Conservation (phyloP, 2,329 filamentous ascomycete genomes). For the Polytolypa hystricis region DNA sequence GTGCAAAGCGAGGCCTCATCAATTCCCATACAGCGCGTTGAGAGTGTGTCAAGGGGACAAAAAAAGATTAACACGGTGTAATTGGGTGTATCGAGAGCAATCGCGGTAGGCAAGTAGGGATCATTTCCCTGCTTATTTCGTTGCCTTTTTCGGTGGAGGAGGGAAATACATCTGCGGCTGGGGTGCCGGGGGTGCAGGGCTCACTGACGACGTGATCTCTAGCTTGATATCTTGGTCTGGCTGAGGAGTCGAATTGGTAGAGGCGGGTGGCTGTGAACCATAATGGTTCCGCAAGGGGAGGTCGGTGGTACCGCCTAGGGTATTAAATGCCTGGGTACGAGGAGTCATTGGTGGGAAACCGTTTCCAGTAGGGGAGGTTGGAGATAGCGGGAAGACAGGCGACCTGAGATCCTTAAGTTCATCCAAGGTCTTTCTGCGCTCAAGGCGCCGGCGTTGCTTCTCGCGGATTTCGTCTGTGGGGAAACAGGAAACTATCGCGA, state of each 20-base stretch:
- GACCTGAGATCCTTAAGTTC: conserved; percentile 28
- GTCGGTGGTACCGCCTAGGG: conserved; percentile 27
- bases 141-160: conserved; percentile 32
- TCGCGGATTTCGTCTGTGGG: conserved; percentile 29
- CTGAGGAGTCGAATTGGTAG: conserved; percentile 14
- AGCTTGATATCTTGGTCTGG: conserved; percentile 6
- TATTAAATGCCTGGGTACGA: conserved; percentile 32
- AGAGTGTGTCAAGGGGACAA: no score
- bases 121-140: conserved; percentile 9
- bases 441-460: conserved; percentile 16
- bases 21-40: no score
- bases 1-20: no score
- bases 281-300: conserved; percentile 30
- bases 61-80: no score
- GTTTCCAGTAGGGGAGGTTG: conserved; percentile 16
- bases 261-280: conserved; percentile 12
- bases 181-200: no score
- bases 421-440: conserved; percentile 23
- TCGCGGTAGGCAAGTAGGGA: no score
- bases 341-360: conserved; percentile 31
- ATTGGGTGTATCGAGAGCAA: no score
- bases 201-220: not conserved
- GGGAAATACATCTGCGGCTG: conserved; percentile 30
- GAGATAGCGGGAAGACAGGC: conserved; percentile 24
- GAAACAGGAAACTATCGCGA: conserved; percentile 39